Base-by-base conservation (phyloP, 768 basidiomycete genomes). In the Leccinum boreale region DNA sequence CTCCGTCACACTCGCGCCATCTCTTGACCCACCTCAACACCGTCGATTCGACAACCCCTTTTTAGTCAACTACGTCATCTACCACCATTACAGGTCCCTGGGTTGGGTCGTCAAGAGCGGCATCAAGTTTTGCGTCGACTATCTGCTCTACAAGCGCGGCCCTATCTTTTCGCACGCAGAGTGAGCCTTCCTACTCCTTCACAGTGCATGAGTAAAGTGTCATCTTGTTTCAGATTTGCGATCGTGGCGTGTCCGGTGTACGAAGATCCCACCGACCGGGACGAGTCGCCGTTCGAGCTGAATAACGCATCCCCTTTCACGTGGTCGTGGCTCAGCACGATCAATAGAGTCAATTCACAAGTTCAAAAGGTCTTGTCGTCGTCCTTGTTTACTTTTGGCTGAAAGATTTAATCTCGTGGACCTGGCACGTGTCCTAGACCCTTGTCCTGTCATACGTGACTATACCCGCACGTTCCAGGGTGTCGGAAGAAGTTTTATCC, bases 41-140 rank as follows among this genome's bases (percentile, higher is more conserved):
- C 73, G 79, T 28, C 82, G 85, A 58, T 85, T 90, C 52, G 96
- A 98, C 74, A 96, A 95, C 69, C 94, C 94, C 0, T 95, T 98
- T 75, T 75, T 99, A 24, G 78, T 98, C 42, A 82, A 91, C 66
- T 99, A 98, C 65, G 85, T 87, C 50, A 85, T 85, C 3, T 97
- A 95, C 67, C 96, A 98, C 70, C 94, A 98, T 72, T 98, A 90
- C 68, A 85, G 96, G 15, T 94, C 94, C 4, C 80, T 98, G 8
- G 97, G 97, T 24, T 99, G 96, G 97, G 92, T 98, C 19, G 87
- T 97, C 61, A 93, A 94, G 73, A 85, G 86, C 28, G 97, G 97
- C 1, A 86, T 97, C 78, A 99, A 99, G 73, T 99, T 99, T 73
- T 98, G 95, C 65, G 90, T 89, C 39, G 97, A 99, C 67, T 94